Evolutionary conservation across 73 alveolate genomes (phyloP), one percentile per base, ranked within the genome.

Genomic region (Uronychia setigera): DNA sequence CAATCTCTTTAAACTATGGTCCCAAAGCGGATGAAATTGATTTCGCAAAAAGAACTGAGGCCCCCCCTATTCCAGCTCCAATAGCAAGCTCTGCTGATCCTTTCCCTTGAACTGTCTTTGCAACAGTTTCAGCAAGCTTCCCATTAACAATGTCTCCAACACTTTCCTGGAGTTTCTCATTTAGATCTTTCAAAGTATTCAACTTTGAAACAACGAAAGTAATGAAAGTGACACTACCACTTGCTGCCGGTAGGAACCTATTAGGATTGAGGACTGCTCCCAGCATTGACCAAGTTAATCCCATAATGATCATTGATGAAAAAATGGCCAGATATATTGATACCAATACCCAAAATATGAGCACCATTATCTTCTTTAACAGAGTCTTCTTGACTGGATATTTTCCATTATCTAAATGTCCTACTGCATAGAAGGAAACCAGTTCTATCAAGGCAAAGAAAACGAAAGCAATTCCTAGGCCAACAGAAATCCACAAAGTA

Each of bases 201-300:
- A 5, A 29, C 25, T 58, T 74, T 28, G 34, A n/a, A 5, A 33
- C 30, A 31, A 29, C 1, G 59, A 82, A 82, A 11, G 29, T 33
- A 58, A 82, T 30, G 58, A 82, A 26, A 5, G 78, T 58, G 29
- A 75, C 59, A 13, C 82, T 25, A 0, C 76, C 83, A 60, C 60
- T 29, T 0, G 89, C 89, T 19, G 30, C 9, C 0, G 89, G 89
- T 0, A 82, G 33, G 83, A 82, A 82, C 33, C 74, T 60, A 26
- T 35, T 25, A n/a, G 89, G 89, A 74, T 82, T 82, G 76, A 82
- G 79, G 31, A 82, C 57, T 9, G 89, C 80, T 1, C 89, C 89
- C 26, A 82, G 83, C 30, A 82, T 32, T 0, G 78, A 31, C 83
- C 83, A 82, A 13, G 74, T 83, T 33, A 82, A 30, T 1, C 60